Conservation (phyloP, 2,329 filamentous ascomycete species). For the Blastomyces gilchristii region DNA sequence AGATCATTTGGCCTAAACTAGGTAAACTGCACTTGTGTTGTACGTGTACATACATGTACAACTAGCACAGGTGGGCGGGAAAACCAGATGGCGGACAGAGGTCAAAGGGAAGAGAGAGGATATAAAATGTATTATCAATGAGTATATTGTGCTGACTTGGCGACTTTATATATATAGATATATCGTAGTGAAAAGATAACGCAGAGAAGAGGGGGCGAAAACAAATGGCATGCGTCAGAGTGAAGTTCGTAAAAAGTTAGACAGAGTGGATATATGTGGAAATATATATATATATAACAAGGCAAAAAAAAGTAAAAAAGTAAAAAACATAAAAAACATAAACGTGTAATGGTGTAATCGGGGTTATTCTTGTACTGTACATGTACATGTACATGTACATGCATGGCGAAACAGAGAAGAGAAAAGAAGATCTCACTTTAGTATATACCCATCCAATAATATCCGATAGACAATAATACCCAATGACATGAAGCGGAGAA, state of each 20-base stretch:
- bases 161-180: neutral
- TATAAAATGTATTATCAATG: neutral
- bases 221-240: neutral
- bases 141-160: neutral
- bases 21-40: no score
- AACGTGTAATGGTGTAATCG: no score
- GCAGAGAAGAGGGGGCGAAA: neutral
- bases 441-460: neutral
- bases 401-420: neutral
- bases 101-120: neutral
- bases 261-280: neutral
- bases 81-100: neutral
- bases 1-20: no score
- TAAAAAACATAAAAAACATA: no score
- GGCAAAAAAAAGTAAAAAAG: neutral
- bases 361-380: neutral
- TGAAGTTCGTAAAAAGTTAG: neutral
- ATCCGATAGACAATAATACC: neutral
- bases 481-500: neutral
- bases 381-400: neutral
- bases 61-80: no score
- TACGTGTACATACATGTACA: no score
- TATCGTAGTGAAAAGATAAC: neutral
- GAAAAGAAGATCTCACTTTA: neutral
- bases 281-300: no score